Base-by-base conservation (phyloP, 2,329 filamentous ascomycete genomes). In the Epichloe baconii region DNA sequence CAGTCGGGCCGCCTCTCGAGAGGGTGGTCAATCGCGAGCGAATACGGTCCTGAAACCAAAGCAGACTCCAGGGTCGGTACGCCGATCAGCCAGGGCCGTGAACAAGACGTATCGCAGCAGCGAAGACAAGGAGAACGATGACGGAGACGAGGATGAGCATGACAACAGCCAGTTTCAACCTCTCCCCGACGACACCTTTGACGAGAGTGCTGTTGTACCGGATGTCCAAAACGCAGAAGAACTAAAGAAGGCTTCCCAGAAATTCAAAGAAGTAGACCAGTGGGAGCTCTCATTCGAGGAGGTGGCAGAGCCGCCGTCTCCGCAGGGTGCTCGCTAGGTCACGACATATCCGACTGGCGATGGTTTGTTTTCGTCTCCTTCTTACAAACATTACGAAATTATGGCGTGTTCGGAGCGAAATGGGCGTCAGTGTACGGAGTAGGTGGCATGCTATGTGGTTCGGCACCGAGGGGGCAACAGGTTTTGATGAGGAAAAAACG, bases 231-330 rank as follows among this genome's bases (percentile, higher is more conserved):
- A 60, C 61, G 63, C 74, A 23, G 65, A 75, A 42, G 79, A 82
- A 69, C 68, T 86, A 54, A 78, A 77, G 64, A 69, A 73, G 47
- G 78, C 79, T 41, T 71, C 71, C 10, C 74, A 70, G 61, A 85
- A 85, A 65, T 86, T 86, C 59, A 73, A 77, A 62, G 82, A 85
- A 65, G 82, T 86, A 41, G 82, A 86, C 62, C 71, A 75, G 65
- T 86, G 81, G 80, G 73, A 82, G 66, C 66, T 86, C 54, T 79
- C 80, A 48, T 86, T 78, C 64, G 82, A 86, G 68, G 79, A 82
- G 57, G 73, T 80, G 47, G 74, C 73, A 21, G 73, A 77, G 63
- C 73, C 72, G 54, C 76, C 74, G 52, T 80, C 78, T 19, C 77
- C 77, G 1, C 65, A 66, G 38, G 71, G 72, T 56, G 76, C 71